These are phyloP conservation scores for Candida succiphila DNA, from an alignment of 805 yeast species.

Conservation along the genomic window DNA sequence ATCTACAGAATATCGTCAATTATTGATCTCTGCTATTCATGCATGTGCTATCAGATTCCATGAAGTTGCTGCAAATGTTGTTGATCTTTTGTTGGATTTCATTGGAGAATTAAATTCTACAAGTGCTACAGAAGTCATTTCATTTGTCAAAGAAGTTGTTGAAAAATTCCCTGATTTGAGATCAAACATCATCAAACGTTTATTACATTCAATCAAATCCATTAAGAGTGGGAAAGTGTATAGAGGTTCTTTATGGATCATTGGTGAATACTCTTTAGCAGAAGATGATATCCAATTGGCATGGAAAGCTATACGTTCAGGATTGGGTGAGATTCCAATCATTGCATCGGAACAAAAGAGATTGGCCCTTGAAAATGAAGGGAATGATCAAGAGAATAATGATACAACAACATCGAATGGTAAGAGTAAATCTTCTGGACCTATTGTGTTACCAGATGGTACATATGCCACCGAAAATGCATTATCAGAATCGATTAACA, in stretches of 20 bases:
- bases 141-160: slow-evolving; percentile 90
- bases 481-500: slow-evolving; percentile 32
- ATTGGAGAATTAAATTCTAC: slow-evolving; percentile 74
- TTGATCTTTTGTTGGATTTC: slow-evolving; percentile 78
- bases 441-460: slow-evolving; percentile 94
- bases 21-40: slow-evolving; percentile 81
- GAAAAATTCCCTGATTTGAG: slow-evolving; percentile 84
- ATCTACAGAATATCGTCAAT: slow-evolving; percentile 76
- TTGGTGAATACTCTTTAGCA: slow-evolving; percentile 82
- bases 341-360: slow-evolving; percentile 56
- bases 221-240: slow-evolving; percentile 84
- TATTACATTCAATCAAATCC: slow-evolving; percentile 50
- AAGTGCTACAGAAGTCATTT: slow-evolving; percentile 81
- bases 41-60: slow-evolving; percentile 79
- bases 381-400: slow-evolving; percentile 13
- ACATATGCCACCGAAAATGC: slow-evolving; percentile 96
- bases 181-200: slow-evolving; percentile 48
- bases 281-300: slow-evolving; percentile 66
- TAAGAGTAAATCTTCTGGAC: slow-evolving; percentile 44
- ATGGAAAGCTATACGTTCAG: slow-evolving; percentile 78
- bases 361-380: slow-evolving; percentile 23
- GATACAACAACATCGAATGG: slow-evolving; percentile 18
- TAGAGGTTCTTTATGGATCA: slow-evolving; percentile 90
- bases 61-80: slow-evolving; percentile 87
- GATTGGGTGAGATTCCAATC: slow-evolving; percentile 89